phyloP scores from a whole-genome alignment of 805 yeast species.

The Maudiozyma turicensis region DNA sequence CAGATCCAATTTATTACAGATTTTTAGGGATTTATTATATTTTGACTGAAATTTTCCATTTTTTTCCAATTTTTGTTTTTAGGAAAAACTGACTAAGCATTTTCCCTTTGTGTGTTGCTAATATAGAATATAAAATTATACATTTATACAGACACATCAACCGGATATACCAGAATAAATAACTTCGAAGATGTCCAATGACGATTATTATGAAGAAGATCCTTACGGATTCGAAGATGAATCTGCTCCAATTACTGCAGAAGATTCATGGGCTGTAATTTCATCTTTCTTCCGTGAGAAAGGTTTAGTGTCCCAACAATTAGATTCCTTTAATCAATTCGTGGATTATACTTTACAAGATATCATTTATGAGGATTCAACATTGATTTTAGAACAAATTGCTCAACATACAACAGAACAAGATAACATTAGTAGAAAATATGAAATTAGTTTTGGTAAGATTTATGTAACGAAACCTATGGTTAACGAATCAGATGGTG shows the following conservation, averaged over 20 bases:
- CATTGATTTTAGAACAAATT: conserved; percentile 90
- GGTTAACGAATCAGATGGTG: conserved; percentile 98
- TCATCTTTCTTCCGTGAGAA: conserved; percentile 92
- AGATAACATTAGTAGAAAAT: conserved; percentile 84
- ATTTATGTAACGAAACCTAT: conserved; percentile 94
- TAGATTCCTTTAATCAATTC: conserved; percentile 96
- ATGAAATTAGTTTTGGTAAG: conserved; percentile 95
- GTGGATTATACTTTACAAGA: conserved; percentile 95
- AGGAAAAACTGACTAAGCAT: no score
- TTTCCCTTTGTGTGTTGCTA: background rate
- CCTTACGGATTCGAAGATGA: conserved; percentile 68
- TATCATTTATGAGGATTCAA: conserved; percentile 90
- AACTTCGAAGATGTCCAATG: conserved; percentile 6
- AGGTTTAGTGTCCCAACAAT: conserved; percentile 95
- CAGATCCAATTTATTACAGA: no score
- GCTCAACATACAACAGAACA: conserved; percentile 92
- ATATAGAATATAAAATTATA: background rate
- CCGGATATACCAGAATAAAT: background rate
- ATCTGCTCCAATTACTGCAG: conserved; percentile 74
- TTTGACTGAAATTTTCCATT: no score
- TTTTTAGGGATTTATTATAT: no score
- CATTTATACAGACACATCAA: no score
- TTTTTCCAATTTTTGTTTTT: no score
- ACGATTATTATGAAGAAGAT: conserved; percentile 38
- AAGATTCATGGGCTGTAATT: conserved; percentile 98